Evolutionary conservation across 805 yeast genomes (phyloP), one percentile per base, ranked within the genome.

Genomic region (Starmera caribaea): DNA sequence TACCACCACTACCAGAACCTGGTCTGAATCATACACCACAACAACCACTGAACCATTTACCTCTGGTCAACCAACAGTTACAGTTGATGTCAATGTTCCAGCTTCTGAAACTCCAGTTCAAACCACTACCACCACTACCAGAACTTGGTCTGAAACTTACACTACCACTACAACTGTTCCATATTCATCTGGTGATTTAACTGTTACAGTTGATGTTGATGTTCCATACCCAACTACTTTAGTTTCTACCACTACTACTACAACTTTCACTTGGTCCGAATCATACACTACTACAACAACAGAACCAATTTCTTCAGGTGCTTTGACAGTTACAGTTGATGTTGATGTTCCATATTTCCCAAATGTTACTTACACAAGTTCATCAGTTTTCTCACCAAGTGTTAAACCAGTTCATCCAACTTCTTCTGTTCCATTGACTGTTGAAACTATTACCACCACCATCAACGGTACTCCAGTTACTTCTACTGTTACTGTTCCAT

Each of bases 41-140:
- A 58, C 63, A 5, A 30, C 43, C 11, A 48, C 52, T n/a, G 45
- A 39, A 8, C 51, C 57, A 10, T 44, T 53, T 2, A n/a, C 49
- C 50, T 17, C 41, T 38, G 24, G 24, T 21, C 24, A 21, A 10
- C 36, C 45, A n/a, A 48, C 55, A 8, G 43, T 36, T 14, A 34
- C 44, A 27, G 40, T 41, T 32, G 45, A 31, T 30, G 39, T 41
- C 30, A 16, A 39, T 34, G n/a, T 35, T 28, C 13, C 32, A 9
- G 27, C n/a, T 3, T 37, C 37, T n/a, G n/a, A n/a, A n/a, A n/a
- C n/a, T n/a, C n/a, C n/a, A n/a, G n/a, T n/a, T n/a, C n/a, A n/a
- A 33, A 21, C 43, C 17, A 39, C 45, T 5, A 36, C 47, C 32
- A 28, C 36, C 9, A 30, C 45, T 4, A 38, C 46, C 36, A 30